Base-by-base conservation (phyloP, 148 eudicot genomes). In the Beta vulgaris region DNA sequence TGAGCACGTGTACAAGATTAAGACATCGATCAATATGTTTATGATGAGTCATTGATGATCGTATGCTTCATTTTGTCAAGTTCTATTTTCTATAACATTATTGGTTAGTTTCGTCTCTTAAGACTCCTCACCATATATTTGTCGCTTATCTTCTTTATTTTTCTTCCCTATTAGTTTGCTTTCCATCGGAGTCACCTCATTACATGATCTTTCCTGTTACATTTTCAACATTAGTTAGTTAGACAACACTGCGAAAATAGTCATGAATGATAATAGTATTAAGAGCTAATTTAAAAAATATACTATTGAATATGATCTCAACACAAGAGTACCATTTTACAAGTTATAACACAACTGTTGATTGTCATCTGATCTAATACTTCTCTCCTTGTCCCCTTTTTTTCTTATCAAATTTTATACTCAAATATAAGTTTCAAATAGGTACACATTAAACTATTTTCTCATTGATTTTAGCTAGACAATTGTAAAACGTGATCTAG, bases 181-280 rank as follows among this genome's bases (percentile, higher is more conserved):
- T 49, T 73, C 81, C 19, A 54, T 60, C 12, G 73, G 32, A 15
- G 76, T 43, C 35, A n/a, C n/a, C n/a, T n/a, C n/a, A n/a, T n/a
- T n/a, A n/a, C n/a, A n/a, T n/a, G 48, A 46, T 61, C 68, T 83
- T 64, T 79, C 89, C 86, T 83, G 86, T n/a, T 69, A 68, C 31
- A 49, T 48, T 64, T 78, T 69, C 43, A 40, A 29, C 29, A 60
- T 42, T 3, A 25, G 55, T 68, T 37, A 3, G 71, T 21, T 43
- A 15, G 2, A 42, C 23, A 26, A 40, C n/a, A n/a, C n/a, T n/a
- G 8, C 3, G 13, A 67, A 26, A n/a, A 5, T 3, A 34, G 2
- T 9, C 6, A 14, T 3, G 23, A 19, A 31, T 46, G 58, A 29
- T 68, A 23, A 15, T 14, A 7, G 43, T 15, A 26, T 6, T 68